Evolutionary conservation across 2,329 filamentous ascomycete species (phyloP).

Genomic region (Trichoderma simmonsii): DNA sequence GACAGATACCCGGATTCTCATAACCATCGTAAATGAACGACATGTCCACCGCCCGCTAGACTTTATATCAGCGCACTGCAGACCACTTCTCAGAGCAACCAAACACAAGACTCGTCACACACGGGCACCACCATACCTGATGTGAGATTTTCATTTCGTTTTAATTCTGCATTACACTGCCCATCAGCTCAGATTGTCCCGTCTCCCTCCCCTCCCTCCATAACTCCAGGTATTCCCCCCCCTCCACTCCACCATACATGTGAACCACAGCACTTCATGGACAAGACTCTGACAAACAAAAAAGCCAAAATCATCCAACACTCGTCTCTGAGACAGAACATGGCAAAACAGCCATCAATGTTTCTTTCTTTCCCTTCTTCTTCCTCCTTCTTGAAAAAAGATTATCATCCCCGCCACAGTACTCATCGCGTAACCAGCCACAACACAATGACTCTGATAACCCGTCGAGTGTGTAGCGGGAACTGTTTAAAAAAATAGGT

Average conservation of each 20-base stretch:
- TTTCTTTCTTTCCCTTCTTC: not conserved
- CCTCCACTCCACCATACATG: not conserved
- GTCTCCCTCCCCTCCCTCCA: not conserved
- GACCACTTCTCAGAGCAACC: not conserved
- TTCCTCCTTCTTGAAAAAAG: not conserved
- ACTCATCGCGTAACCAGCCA: not conserved
- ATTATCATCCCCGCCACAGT: not conserved
- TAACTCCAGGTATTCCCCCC: not conserved
- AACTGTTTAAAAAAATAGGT: not conserved
- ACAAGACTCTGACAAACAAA: not conserved
- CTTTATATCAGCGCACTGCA: not conserved
- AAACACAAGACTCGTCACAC: not conserved
- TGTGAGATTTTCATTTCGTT: constrained; percentile 12
- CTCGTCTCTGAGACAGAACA: not conserved
- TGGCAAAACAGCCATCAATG: not conserved
- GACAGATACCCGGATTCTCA: not conserved
- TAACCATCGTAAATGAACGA: not conserved
- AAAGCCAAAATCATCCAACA: not conserved
- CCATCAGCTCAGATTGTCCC: not conserved
- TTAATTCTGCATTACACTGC: constrained; percentile 13
- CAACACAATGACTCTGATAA: not conserved
- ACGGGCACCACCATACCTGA: not conserved
- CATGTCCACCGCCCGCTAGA: not conserved
- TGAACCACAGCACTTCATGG: not conserved
- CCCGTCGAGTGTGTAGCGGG: not conserved